These are phyloP conservation scores for Hypoxylon sp. DNA, from an alignment of 2,329 filamentous ascomycete genomes.

Conservation along the genomic window DNA sequence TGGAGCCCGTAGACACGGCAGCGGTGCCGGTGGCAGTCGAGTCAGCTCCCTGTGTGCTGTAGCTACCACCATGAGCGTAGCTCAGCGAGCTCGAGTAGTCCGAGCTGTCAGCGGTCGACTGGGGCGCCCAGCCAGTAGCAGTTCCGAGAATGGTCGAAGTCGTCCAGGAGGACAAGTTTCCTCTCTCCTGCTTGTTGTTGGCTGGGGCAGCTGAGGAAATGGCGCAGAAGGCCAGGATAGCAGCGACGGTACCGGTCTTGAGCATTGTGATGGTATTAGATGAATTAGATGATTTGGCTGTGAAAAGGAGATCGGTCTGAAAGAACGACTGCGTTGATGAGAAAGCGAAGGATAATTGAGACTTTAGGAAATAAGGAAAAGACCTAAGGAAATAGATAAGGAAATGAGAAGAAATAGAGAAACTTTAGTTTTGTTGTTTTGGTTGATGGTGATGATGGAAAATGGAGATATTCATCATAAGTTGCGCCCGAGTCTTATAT, in stretches of 20 bases:
- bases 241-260: conserved; percentile 54
- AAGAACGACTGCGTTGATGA: conserved; percentile 8
- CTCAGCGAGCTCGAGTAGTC: conserved; percentile 24
- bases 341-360: conserved; percentile 22
- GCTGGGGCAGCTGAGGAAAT: conserved; percentile 43
- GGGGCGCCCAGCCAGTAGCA: conserved; percentile 11
- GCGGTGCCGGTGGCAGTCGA: not conserved
- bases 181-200: conserved; percentile 17
- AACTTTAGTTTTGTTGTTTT: conserved; percentile 14
- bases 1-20: conserved; percentile 19
- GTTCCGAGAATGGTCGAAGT: not conserved
- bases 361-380: conserved; percentile 29
- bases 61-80: conserved; percentile 9
- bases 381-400: conserved; percentile 29
- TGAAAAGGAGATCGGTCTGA: conserved; percentile 14
- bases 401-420: conserved; percentile 36
- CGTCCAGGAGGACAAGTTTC: conserved; percentile 1
- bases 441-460: conserved; percentile 26
- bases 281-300: conserved; percentile 16
- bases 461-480: conserved; percentile 5
- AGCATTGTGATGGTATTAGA: conserved; percentile 54
- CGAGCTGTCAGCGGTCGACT: conserved; percentile 6
- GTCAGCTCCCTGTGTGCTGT: conserved; percentile 1
- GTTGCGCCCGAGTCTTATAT: conserved; percentile 35
- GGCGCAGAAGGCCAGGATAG: conserved; percentile 60